A percentile compares a stretch with the other conserved stretches of the same genome.
Conservation (phyloP, 495 filamentous ascomycete species). For the Penicillium ochrochloron region DNA sequence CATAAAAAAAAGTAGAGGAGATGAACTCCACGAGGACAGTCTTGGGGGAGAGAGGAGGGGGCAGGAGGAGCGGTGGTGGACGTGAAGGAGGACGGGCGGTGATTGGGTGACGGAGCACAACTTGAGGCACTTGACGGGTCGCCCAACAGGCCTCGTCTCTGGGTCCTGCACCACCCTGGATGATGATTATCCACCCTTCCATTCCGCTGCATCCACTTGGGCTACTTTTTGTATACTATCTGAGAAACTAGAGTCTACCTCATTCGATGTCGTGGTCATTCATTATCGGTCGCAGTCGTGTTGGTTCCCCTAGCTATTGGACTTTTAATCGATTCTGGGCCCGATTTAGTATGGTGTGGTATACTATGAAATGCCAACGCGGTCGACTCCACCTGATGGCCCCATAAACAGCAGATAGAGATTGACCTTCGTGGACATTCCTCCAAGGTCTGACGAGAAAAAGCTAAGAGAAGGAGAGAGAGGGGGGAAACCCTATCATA, state of each 20-base stretch:
- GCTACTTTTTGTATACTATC: neutral
- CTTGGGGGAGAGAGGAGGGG: neutral
- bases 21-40: neutral
- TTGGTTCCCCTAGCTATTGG: neutral
- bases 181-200: no score
- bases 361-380: neutral
- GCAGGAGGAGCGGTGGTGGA: conserved; percentile 23
- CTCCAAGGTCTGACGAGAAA: neutral
- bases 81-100: conserved; percentile 20
- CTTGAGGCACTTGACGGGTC: conserved; percentile 7
- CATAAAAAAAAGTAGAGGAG: conserved; percentile 18
- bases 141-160: neutral
- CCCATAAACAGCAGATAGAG: neutral
- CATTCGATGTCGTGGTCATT: neutral
- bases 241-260: no score
- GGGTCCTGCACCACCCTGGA: no score
- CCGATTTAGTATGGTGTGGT: neutral
- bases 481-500: neutral
- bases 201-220: neutral
- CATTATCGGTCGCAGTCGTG: neutral
- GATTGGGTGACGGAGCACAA: conserved; percentile 20
- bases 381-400: neutral
- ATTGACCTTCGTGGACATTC: neutral
- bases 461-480: neutral
- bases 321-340: neutral